Conservation (phyloP, 2,329 filamentous ascomycete genomes). For the Nemania serpens region DNA sequence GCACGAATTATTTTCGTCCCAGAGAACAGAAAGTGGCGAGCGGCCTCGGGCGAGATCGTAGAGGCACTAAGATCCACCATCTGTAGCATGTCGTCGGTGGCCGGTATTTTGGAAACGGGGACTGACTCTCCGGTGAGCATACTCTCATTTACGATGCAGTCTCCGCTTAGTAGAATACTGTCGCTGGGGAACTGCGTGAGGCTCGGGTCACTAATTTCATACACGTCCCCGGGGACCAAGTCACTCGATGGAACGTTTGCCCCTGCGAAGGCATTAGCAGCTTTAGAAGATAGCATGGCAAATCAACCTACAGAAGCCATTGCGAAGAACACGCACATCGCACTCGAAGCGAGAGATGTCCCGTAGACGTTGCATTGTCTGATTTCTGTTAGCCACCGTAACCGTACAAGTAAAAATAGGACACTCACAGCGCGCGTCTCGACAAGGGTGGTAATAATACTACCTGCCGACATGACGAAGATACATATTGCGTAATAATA, state of each 20-base stretch:
- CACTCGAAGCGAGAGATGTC: constrained; percentile 96
- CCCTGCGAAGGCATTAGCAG: constrained; percentile 56
- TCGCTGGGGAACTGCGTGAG: constrained; percentile 89
- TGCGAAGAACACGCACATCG: constrained; percentile 88
- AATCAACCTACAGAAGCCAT: constrained; percentile 78
- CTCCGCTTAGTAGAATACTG: constrained; percentile 86
- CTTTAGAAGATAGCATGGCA: background rate
- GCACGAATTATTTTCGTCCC: constrained; percentile 95
- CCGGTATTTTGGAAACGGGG: constrained; percentile 89
- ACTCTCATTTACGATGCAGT: constrained; percentile 98
- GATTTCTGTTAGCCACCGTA: constrained; percentile 24
- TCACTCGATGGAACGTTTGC: constrained; percentile 84
- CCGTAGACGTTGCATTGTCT: constrained; percentile 87
- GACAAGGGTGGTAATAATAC: constrained; percentile 84
- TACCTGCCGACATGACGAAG: constrained; percentile 90
- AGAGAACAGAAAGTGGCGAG: constrained; percentile 88
- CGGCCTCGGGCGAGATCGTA: constrained; percentile 80
- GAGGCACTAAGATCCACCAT: constrained; percentile 78
- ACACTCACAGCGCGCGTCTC: constrained; percentile 79
- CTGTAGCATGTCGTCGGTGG: constrained; percentile 78
- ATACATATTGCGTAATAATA: constrained; percentile 98
- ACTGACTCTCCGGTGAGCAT: constrained; percentile 99
- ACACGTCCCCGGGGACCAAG: constrained; percentile 92
- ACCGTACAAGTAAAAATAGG: background rate
- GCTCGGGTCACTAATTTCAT: constrained; percentile 93